Evolutionary conservation across 2,329 filamentous ascomycete genomes (phyloP).

Genomic region (Chaetomiaceae sp.): DNA sequence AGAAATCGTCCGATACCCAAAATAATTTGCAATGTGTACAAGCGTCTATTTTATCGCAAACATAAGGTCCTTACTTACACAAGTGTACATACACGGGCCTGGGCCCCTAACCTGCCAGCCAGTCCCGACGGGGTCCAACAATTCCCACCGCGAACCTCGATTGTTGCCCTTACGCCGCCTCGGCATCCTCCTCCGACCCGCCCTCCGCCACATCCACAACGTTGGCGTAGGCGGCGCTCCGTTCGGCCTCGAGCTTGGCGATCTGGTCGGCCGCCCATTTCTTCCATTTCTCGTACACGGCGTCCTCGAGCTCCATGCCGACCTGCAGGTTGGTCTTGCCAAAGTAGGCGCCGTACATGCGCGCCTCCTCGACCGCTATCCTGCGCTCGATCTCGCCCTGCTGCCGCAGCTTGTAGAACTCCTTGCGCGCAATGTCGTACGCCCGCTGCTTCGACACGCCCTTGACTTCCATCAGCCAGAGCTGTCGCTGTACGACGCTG

Average conservation of each 20-base stretch:
- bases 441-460: slow-evolving; percentile 61
- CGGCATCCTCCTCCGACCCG: slow-evolving; percentile 1
- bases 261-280: slow-evolving; percentile 60
- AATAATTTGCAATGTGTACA: neutral
- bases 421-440: slow-evolving; percentile 81
- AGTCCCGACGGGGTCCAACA: neutral
- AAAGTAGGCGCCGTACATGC: slow-evolving; percentile 82
- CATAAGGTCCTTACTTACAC: slow-evolving; percentile 14
- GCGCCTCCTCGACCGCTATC: slow-evolving; percentile 82
- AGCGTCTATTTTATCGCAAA: slow-evolving; percentile 4
- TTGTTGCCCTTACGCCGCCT: neutral
- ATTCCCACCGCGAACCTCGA: neutral
- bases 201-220: slow-evolving; percentile 36
- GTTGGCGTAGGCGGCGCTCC: slow-evolving; percentile 40
- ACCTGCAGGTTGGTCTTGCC: slow-evolving; percentile 71
- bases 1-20: neutral
- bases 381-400: slow-evolving; percentile 76
- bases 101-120: neutral
- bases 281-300: slow-evolving; percentile 80
- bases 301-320: slow-evolving; percentile 77
- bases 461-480: slow-evolving; percentile 72
- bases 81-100: slow-evolving; percentile 14
- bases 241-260: slow-evolving; percentile 37
- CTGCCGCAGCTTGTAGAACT: slow-evolving; percentile 85
- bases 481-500: slow-evolving; percentile 88